Evolutionary conservation across 768 basidiomycete species (phyloP), one percentile per base, ranked within the genome.

Genomic region (Clitopilus hobsonii): DNA sequence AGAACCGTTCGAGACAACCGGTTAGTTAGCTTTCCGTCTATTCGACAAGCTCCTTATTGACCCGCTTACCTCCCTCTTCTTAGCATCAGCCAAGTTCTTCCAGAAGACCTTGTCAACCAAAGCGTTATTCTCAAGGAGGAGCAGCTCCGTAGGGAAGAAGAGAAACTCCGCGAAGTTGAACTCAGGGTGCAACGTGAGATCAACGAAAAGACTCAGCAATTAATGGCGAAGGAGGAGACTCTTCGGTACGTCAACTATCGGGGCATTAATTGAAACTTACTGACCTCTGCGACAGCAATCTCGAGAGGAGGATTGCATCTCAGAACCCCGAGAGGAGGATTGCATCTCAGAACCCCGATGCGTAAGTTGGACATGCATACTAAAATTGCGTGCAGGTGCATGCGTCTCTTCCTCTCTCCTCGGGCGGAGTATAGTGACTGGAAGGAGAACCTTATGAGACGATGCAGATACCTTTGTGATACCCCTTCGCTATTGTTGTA

Each of bases 111-210:
- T 51, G 91, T 89, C 11, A 89, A 81, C 57, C 92, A 95, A 71
- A 85, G 84, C 58, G 89, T 92, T 32, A 80, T 88, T 54, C 79
- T 94, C 74, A 94, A 94, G 75, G 92, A 94, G 69, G 91, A 95
- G 65, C 91, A 94, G 67, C 83, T 95, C 38, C 83, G 90, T 55
- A 77, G 86, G 59, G 93, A 94, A 67, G 89, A 91, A 67, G 90
- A 93, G 76, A 91, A 91, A 83, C 75, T 95, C 27, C 88, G 91
- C 60, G 93, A 94, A 67, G 83, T 91, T 67, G 91, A 95, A 67
- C 74, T 94, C 61, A 86, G 85, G 61, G 87, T 91, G 26, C 90
- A 93, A 68, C 79, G 91, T 55, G 92, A 95, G 69, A 88, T 95
- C 69, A 86, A 86, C 68, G 85, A 93, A 74, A 91, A 89, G 74